Base-by-base conservation (phyloP, 139 green algal species). In the Nannochloris sp. region DNA sequence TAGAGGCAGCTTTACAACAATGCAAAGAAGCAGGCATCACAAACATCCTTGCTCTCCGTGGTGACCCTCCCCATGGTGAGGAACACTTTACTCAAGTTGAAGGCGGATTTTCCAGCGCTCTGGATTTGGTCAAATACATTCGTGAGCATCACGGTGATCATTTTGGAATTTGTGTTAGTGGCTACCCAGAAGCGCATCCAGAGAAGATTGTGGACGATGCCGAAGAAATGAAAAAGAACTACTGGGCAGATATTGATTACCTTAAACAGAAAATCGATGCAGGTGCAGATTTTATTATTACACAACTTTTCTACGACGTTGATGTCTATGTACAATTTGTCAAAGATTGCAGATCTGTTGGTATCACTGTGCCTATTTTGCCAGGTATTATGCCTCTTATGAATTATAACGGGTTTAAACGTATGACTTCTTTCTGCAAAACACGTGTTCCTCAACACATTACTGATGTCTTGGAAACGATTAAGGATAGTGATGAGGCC, bases 341-440 rank as follows among this genome's bases (percentile, higher is more conserved):
- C 13, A 72, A 73, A 29, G 85, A 92, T 66, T 92, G 85, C 71
- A 59, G 74, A 31, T 71, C 32, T n/a, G 61, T 87, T 29, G 92
- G 88, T 69, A 97, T 98, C 79, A 83, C 59, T 0, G 77, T 66
- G 29, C 92, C 92, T 61, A 97, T 98, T 76, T 68, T 98, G 44
- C 92, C 92, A 57, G 88, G 92, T 61, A 95, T 98, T 71, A 98
- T 98, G 92, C 92, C 92, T 66, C 91, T 98, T 80, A 92, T 93
- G 81, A 94, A 84, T 0, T 97, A 98, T 55, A 83, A 82, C 32
- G 92, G 92, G 54, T 98, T 98, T 86, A 95, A 96, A 81, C 82
- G 92, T 69, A 98, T 98, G 92, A 98, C 93, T 45, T 71, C 75
- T 64, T 97, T 97, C 84, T 97, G 92, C 85, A 97, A 97, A 74